Evolutionary conservation across 2,329 filamentous ascomycete genomes (phyloP), one percentile per base, ranked within the genome.

Genomic region (Elsinoe necatrix): DNA sequence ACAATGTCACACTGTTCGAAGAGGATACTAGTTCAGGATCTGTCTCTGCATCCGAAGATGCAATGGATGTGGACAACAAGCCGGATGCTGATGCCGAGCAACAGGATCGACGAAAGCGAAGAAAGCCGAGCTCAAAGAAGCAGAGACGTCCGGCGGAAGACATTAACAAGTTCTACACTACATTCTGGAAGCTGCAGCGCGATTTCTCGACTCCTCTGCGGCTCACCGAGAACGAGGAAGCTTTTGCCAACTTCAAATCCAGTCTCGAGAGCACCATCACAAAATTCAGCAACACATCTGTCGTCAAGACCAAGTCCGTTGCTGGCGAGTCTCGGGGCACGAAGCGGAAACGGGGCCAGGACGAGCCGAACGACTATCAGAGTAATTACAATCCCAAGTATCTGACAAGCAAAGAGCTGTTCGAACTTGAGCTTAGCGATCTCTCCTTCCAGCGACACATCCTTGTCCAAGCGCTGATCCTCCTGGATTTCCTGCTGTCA

Each of bases 341-440:
- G 27, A 95, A 91, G 71, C 82, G 89, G 57, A 95, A 91, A 69
- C 77, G 62, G 4, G 58, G 57, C 20, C 56, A 60, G 25, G 61
- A 80, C 42, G 77, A 80, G 9, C 78, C 77, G 41, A 78, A 82
- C 54, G 80, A 81, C 6, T 77, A 81, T 51, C 80, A 82, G 56
- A 84, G 83, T 66, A 84, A 82, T 21, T 97, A 95, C 73, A 98
- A 98, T 65, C 92, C 95, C 1, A 98, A 97, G 68, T 99, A 98
- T 68, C 80, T 99, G 16, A 99, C 93, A n/a, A 97, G 91, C 69
- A 82, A 87, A 62, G 95, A 98, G 68, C 77, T 99, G 1, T 99
- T 99, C 70, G 89, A 95, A 65, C 81, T 98, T 45, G 93, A 98
- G 87, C 85, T 97, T 61, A 91, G 89, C 69, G 93, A 99, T 71